Evolutionary conservation across 169 alveolate genomes (phyloP), one percentile per base, ranked within the genome.

Genomic region (Plasmodium ovale): DNA sequence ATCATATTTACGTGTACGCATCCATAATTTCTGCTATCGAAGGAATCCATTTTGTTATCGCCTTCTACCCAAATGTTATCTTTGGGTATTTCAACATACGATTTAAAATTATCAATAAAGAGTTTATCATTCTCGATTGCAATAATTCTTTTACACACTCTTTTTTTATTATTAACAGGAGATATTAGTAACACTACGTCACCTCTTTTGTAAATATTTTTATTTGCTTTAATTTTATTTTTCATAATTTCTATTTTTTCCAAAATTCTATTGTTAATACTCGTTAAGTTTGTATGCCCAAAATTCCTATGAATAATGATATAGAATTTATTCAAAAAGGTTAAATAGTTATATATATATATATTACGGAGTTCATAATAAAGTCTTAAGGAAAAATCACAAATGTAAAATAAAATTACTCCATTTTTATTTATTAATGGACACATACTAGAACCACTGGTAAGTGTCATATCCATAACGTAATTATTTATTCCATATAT

Each of bases 371-470:
- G 44, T 58, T 70, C 33, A 54, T 85, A 23, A 85, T 53, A 54
- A 53, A 54, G 27, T 29, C 65, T 21, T 51, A 85, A 51, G 9
- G 91, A 19, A 21, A 58, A 42, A 85, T 85, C 74, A 64, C 91
- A 85, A 14, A 85, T 53, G 44, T 85, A 85, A 47, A 85, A 85
- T 85, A 85, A 85, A 21, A 85, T 64, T 16, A 85, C 91, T 53
- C 91, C 91, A 51, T 85, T 37, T 58, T 85, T 39, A 70, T 70
- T 68, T 68, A 85, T 85, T 69, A 85, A 56, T 16, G 91, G 91
- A 42, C 64, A 68, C 91, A 85, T 85, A 59, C 91, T 85, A 16
- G 91, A 85, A 54, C 91, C 91, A 69, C 91, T 85, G 3, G 91
- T 85, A 19, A 85, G 87, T n/a, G 91, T 85, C 91, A 85, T 85